phyloP scores from a whole-genome alignment of 768 basidiomycete species.

The Cantharellus anzutake region DNA sequence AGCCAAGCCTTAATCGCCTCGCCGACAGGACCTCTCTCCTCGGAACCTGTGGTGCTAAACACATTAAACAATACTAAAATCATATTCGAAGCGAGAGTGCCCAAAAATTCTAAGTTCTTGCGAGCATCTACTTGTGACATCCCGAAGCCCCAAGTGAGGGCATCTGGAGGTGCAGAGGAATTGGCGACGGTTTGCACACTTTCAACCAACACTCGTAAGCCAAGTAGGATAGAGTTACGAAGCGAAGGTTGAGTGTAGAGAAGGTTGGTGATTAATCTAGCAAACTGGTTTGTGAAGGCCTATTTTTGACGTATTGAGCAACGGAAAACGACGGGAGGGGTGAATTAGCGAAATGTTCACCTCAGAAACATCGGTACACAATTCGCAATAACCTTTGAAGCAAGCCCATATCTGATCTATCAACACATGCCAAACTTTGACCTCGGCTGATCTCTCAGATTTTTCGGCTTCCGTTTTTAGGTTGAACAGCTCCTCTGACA shows the following conservation, averaged over 20 bases:
- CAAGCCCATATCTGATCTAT: conserved; percentile 89
- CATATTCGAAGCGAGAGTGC: conserved; percentile 75
- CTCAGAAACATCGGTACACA: conserved; percentile 51
- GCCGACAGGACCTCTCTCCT: conserved; percentile 56
- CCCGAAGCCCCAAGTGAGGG: conserved; percentile 22
- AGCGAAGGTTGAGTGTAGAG: conserved; percentile 81
- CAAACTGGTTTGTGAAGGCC: conserved; percentile 58
- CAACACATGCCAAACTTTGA: conserved; percentile 89
- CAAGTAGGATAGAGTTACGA: conserved; percentile 62
- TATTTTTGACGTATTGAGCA: conserved; percentile 15
- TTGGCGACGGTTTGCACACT: conserved; percentile 42
- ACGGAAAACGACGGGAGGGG: background rate
- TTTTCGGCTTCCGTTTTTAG: conserved; percentile 62
- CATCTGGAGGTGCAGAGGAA: conserved; percentile 21
- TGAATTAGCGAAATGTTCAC: conserved; percentile 18
- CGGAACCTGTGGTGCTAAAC: conserved; percentile 69
- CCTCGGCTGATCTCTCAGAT: conserved; percentile 45
- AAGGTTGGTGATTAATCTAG: conserved; percentile 80
- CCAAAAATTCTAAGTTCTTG: conserved; percentile 52
- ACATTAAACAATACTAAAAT: conserved; percentile 92
- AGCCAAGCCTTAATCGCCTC: conserved; percentile 83
- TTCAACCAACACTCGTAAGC: conserved; percentile 63
- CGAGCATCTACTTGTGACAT: conserved; percentile 41
- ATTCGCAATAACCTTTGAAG: conserved; percentile 77
- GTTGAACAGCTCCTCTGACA: conserved; percentile 87